These are phyloP conservation scores for Melanogaster broomeanus DNA, from an alignment of 768 basidiomycete genomes.

Conservation along the genomic window DNA sequence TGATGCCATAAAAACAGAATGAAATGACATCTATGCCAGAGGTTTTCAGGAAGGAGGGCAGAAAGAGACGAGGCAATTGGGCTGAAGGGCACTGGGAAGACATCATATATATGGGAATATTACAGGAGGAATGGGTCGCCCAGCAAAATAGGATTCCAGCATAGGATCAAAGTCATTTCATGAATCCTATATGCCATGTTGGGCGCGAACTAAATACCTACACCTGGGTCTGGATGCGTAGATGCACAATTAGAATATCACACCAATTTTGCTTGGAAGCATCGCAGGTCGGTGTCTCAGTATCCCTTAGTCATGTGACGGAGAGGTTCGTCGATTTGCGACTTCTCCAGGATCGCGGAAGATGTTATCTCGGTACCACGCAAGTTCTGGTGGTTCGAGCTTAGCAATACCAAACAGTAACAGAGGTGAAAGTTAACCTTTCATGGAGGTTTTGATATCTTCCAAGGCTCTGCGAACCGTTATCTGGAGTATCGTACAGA, in stretches of 20 bases:
- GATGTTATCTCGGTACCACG: constrained; percentile 77
- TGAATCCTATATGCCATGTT: too few species aligned
- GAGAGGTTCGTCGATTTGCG: neutral
- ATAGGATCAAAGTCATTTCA: neutral
- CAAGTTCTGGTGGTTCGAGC: constrained; percentile 52
- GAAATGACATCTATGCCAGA: constrained; percentile 9
- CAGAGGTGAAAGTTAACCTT: constrained; percentile 43
- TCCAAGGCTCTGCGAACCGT: constrained; percentile 64
- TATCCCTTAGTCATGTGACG: neutral
- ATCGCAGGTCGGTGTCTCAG: neutral
- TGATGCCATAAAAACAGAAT: neutral
- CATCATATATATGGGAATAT: constrained; percentile 32
- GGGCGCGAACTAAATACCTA: too few species aligned
- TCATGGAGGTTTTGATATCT: constrained; percentile 77
- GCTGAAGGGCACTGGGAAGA: constrained; percentile 30
- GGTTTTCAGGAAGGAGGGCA: constrained; percentile 36
- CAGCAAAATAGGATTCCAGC: neutral
- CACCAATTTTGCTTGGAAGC: neutral
- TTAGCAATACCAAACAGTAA: constrained; percentile 3
- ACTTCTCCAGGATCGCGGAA: constrained; percentile 48
- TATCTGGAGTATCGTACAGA: neutral
- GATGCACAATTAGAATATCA: too few species aligned
- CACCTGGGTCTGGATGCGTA: too few species aligned
- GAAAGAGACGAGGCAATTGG: constrained; percentile 14
- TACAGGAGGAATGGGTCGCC: constrained; percentile 33